phyloP scores from a whole-genome alignment of 1,284 basidiomycete genomes.

The Heterobasidion occidentale region DNA sequence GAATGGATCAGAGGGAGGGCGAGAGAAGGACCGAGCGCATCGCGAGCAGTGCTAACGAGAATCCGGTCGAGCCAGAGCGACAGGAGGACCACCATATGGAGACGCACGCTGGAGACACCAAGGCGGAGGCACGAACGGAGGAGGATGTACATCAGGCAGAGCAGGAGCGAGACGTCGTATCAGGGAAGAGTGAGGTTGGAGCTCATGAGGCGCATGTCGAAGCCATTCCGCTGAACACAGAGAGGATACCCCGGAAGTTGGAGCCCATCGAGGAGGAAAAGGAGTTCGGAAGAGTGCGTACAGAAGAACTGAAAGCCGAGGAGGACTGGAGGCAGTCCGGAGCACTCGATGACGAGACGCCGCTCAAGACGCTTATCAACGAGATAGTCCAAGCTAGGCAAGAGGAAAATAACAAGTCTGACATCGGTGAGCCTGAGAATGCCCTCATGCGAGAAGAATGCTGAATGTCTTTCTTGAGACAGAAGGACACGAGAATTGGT shows the following conservation, averaged over 20 bases:
- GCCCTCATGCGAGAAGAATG: too few species aligned
- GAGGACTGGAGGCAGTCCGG: not conserved
- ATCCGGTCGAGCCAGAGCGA: too few species aligned
- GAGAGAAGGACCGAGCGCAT: not conserved
- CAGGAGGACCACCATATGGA: too few species aligned
- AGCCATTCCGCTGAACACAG: not conserved
- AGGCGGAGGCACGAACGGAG: too few species aligned
- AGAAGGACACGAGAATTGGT: too few species aligned
- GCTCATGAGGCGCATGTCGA: not conserved
- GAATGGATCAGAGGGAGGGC: not conserved
- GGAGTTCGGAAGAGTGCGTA: not conserved
- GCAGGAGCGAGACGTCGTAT: not conserved
- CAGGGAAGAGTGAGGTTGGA: not conserved
- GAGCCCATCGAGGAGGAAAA: not conserved
- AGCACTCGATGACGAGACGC: not conserved
- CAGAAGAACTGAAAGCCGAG: not conserved
- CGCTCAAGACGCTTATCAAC: not conserved
- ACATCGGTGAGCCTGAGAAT: not conserved
- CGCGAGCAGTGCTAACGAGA: too few species aligned
- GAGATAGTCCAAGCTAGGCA: not conserved
- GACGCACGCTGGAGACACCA: too few species aligned
- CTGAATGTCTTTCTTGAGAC: too few species aligned
- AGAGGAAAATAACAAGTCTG: not conserved
- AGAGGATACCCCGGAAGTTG: not conserved
- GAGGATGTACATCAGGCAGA: too few species aligned